A percentile compares a stretch with the other conserved stretches of the same genome.
Evolutionary conservation across 75 land plant genomes (phyloP).

Genomic region (Cupressus sempervirens): DNA sequence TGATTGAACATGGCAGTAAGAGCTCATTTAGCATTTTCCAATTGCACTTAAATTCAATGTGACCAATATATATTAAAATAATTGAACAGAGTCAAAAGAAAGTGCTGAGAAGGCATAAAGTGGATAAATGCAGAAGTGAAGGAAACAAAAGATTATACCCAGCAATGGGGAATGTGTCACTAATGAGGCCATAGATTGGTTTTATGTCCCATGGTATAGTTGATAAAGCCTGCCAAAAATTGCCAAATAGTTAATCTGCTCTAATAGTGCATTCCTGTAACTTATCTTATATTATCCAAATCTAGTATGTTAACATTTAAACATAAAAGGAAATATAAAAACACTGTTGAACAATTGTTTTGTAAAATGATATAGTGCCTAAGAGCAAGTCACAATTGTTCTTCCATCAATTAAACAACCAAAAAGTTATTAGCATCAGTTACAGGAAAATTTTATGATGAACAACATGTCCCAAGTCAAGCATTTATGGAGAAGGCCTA

Average conservation of each 20-base stretch:
- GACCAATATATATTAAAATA: neutral
- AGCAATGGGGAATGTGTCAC: constrained; percentile 31
- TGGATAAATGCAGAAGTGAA: neutral
- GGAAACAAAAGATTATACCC: constrained; percentile 20
- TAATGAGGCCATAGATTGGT: constrained; percentile 29
- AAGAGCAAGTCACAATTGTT: neutral
- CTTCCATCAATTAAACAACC: neutral
- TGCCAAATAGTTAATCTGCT: neutral
- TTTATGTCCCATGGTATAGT: constrained; percentile 32
- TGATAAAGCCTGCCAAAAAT: constrained; percentile 16
- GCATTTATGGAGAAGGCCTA: neutral
- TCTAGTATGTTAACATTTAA: neutral
- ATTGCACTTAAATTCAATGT: neutral
- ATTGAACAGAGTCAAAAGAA: neutral
- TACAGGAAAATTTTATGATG: neutral
- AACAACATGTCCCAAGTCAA: neutral
- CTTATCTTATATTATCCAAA: neutral
- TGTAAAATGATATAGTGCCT: neutral
- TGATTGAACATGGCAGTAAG: neutral
- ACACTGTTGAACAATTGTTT: neutral
- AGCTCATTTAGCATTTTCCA: neutral
- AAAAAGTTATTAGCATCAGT: neutral
- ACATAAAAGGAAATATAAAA: neutral
- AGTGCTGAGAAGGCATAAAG: neutral
- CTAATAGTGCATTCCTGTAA: neutral